Evolutionary conservation across 129 eudicot species (phyloP).

Genomic region (Calendula officinalis): DNA sequence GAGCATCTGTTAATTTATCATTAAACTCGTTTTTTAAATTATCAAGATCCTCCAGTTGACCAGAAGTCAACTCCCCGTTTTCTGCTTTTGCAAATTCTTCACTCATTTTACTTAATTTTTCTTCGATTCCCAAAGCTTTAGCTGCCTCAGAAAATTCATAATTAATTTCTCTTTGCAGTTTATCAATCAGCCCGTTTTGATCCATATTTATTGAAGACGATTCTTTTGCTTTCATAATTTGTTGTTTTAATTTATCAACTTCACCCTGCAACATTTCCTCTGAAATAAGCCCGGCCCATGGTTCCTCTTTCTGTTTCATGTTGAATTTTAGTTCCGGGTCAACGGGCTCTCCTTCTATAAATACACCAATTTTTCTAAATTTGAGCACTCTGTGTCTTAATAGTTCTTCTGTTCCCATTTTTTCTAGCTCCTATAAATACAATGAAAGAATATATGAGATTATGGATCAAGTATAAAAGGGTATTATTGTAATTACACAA

Average conservation of each 20-base stretch:
- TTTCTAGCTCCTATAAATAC: constrained; percentile 51
- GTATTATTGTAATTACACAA: neutral
- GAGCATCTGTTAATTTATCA: constrained; percentile 52
- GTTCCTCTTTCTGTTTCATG: constrained; percentile 62
- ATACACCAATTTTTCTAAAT: constrained; percentile 74
- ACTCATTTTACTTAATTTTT: constrained; percentile 38
- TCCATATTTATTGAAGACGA: constrained; percentile 37
- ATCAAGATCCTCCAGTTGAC: constrained; percentile 44
- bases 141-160: constrained; percentile 66
- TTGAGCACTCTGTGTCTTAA: constrained; percentile 57
- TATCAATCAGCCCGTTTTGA: constrained; percentile 51
- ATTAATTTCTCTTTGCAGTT: constrained; percentile 50
- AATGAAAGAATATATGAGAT: constrained; percentile 5
- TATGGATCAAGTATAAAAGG: neutral
- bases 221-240: constrained; percentile 47
- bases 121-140: constrained; percentile 59
- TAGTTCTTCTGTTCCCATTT: constrained; percentile 60
- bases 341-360: constrained; percentile 59
- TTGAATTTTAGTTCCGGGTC: constrained; percentile 59
- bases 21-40: constrained; percentile 50
- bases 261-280: constrained; percentile 56
- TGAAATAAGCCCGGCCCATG: constrained; percentile 47
- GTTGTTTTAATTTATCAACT: constrained; percentile 57
- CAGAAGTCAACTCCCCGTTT: constrained; percentile 37
- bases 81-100: constrained; percentile 57